Evolutionary conservation across 192 early-diverging fungal genomes (phyloP).

Genomic region (Mortierella hygrophila): DNA sequence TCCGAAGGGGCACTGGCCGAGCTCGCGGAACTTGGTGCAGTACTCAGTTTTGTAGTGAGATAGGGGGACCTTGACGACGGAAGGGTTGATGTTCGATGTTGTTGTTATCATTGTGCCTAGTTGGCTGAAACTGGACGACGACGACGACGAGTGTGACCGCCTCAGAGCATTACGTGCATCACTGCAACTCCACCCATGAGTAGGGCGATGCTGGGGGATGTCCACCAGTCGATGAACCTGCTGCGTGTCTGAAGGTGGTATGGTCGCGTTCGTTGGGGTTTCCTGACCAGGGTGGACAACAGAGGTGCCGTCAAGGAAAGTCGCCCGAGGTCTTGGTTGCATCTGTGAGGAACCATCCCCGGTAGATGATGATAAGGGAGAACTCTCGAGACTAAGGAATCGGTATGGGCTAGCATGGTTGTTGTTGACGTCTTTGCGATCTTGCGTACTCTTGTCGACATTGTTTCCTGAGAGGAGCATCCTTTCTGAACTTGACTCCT

Average conservation of each 20-base stretch:
- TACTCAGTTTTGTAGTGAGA: conserved; percentile 32
- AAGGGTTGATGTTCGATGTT: neutral
- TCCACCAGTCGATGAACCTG: neutral
- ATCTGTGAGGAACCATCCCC: neutral
- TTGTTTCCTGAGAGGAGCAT: neutral
- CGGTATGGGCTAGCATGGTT: too few species aligned
- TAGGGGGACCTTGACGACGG: neutral
- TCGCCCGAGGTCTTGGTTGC: neutral
- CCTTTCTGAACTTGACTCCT: neutral
- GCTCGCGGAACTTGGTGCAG: conserved; percentile 25
- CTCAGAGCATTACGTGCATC: neutral
- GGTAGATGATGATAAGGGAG: neutral
- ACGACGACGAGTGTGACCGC: neutral
- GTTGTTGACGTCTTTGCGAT: too few species aligned
- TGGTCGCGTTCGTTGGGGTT: neutral
- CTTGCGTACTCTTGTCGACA: neutral
- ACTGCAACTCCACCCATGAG: neutral
- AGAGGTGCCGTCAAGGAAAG: neutral
- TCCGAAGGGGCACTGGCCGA: conserved; percentile 22
- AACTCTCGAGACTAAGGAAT: neutral
- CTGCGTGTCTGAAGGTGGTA: neutral
- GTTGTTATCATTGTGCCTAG: neutral
- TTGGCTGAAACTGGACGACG: neutral
- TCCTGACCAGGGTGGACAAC: neutral
- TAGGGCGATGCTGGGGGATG: neutral